phyloP scores from a whole-genome alignment of 331 rosid genomes.

The Ulmus americana region DNA sequence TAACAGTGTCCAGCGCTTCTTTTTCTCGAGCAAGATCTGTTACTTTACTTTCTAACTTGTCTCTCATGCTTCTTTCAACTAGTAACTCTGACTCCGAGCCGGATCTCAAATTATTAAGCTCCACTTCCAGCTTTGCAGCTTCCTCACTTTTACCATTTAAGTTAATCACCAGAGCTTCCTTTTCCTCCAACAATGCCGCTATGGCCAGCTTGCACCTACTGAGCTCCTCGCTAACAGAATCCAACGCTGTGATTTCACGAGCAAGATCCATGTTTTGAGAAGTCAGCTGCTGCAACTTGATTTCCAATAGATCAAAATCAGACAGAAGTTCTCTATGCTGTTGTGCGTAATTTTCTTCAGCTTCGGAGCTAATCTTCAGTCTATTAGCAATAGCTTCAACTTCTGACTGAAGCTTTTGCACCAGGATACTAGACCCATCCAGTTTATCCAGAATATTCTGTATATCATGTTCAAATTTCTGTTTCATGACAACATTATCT shows the following conservation, averaged over 20 bases:
- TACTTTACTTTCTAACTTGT: too few species aligned
- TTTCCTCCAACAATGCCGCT: conserved; percentile 43
- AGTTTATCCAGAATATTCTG: conserved; percentile 39
- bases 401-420: conserved; percentile 62
- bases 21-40: conserved; percentile 52
- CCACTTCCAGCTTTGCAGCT: conserved; percentile 42
- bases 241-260: conserved; percentile 42
- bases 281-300: conserved; percentile 62
- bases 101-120: conserved; percentile 27
- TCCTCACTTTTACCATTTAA: conserved; percentile 51
- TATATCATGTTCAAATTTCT: conserved; percentile 48
- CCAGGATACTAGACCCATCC: conserved; percentile 42
- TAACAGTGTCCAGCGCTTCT: conserved; percentile 33
- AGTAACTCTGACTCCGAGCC: conserved; percentile 12
- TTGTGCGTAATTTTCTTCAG: conserved; percentile 53
- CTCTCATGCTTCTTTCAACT: conserved; percentile 42
- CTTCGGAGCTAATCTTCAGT: conserved; percentile 42
- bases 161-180: conserved; percentile 44
- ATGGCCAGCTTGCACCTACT: conserved; percentile 44
- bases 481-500: conserved; percentile 50
- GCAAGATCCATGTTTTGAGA: conserved; percentile 55
- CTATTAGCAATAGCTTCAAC: conserved; percentile 56
- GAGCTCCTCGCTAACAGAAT: conserved; percentile 42
- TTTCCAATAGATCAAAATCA: conserved; percentile 54
- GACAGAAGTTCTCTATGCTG: conserved; percentile 52